Evolutionary conservation across 208 protist genomes (phyloP).

Genomic region (Leishmania arabica): DNA sequence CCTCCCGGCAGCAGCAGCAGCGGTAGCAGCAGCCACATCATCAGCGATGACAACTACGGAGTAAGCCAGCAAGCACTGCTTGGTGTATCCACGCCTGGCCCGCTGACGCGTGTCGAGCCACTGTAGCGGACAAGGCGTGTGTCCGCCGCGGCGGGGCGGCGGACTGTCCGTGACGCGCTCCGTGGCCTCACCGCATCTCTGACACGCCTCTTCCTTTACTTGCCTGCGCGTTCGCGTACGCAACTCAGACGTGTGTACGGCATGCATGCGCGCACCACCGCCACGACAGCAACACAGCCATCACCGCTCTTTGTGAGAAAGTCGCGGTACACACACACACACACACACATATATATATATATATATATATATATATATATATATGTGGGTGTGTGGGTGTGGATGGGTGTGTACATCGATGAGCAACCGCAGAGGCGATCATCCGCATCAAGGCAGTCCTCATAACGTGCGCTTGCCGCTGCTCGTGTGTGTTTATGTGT

Average conservation of each 20-base stretch:
- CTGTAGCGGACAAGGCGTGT: background rate
- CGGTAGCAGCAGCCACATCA: background rate
- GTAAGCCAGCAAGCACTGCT: no score
- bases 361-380: constrained; percentile 1
- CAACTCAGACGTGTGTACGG: no score
- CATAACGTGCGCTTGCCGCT: background rate
- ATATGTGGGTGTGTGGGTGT: background rate
- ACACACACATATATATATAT: background rate
- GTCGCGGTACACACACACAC: background rate
- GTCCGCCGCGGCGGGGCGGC: no score
- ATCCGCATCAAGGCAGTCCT: background rate
- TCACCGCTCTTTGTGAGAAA: no score
- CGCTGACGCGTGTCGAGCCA: background rate
- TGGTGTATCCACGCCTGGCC: background rate
- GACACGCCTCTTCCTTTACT: no score
- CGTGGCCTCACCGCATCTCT: no score
- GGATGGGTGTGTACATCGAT: background rate
- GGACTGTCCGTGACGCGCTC: no score
- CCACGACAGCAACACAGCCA: no score
- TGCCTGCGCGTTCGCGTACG: no score
- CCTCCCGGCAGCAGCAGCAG: background rate
- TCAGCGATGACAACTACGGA: no score
- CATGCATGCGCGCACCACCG: no score
- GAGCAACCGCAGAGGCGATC: background rate
- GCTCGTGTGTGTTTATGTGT: constrained; percentile 7